These are phyloP conservation scores for Heliophila coronopifolia DNA, from an alignment of 441 rosid genomes.

Conservation along the genomic window DNA sequence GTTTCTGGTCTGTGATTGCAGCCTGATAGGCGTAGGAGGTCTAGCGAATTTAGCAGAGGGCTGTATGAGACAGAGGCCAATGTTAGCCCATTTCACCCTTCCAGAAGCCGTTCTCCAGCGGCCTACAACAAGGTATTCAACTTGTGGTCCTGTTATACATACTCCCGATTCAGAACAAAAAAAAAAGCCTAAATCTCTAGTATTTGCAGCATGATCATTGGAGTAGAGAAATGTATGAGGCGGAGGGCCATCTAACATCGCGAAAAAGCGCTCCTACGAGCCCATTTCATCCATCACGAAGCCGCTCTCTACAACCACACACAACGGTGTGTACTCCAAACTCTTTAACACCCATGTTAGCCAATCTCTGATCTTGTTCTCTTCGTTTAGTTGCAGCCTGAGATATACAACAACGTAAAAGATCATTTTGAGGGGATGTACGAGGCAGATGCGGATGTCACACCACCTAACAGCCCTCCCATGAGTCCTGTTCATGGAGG, in stretches of 20 bases:
- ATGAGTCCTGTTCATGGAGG: slow-evolving; percentile 18
- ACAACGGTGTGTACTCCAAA: slow-evolving; percentile 9
- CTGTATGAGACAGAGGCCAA: slow-evolving; percentile 21
- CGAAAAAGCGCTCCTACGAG: slow-evolving; percentile 21
- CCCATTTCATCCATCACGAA: slow-evolving; percentile 27
- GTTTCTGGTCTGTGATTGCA: slow-evolving; percentile 12
- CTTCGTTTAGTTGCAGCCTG: slow-evolving; percentile 17
- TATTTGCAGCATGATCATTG: slow-evolving; percentile 22
- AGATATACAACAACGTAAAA: slow-evolving; percentile 6
- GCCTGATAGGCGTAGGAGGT: slow-evolving; percentile 30
- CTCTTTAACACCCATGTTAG: background rate
- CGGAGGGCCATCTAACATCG: slow-evolving; percentile 12
- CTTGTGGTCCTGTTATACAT: background rate
- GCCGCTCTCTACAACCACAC: slow-evolving; percentile 23
- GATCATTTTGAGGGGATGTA: slow-evolving; percentile 25
- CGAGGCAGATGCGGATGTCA: slow-evolving; percentile 24
- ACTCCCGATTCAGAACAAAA: background rate
- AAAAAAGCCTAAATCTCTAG: background rate
- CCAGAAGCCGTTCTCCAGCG: slow-evolving; percentile 31
- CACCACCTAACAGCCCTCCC: slow-evolving; percentile 19
- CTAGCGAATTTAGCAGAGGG: slow-evolving; percentile 21
- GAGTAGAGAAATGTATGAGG: slow-evolving; percentile 21
- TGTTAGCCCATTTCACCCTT: slow-evolving; percentile 33
- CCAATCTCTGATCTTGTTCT: background rate
- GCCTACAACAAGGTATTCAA: slow-evolving; percentile 20